Evolutionary conservation across 768 basidiomycete species (phyloP).

Genomic region (Suillus occidentalis): DNA sequence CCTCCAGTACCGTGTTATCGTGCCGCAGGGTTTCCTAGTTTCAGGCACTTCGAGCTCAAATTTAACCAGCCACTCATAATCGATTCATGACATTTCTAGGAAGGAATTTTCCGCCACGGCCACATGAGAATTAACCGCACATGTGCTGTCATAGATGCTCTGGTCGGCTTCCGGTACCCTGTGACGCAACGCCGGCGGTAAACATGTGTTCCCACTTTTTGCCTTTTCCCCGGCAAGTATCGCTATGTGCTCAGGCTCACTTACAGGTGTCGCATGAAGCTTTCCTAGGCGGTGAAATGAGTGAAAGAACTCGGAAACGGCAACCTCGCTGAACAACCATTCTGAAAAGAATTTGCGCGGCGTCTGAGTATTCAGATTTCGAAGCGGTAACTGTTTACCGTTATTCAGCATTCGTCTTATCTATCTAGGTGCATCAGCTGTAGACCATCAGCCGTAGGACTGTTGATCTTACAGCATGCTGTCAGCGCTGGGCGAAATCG

Average conservation of each 20-base stretch:
- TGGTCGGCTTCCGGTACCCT: constrained; percentile 5
- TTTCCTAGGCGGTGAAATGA: not conserved
- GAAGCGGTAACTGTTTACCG: not conserved
- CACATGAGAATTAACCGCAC: not conserved
- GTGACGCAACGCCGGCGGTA: constrained; percentile 10
- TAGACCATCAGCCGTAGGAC: not conserved
- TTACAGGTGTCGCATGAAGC: not conserved
- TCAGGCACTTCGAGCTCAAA: constrained; percentile 1
- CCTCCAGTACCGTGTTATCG: not conserved
- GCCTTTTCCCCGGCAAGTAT: not conserved
- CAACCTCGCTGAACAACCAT: not conserved
- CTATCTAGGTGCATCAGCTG: not conserved
- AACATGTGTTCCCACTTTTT: not conserved
- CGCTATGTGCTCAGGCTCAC: not conserved
- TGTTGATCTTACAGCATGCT: not conserved
- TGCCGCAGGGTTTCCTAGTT: not conserved
- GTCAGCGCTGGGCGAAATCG: not conserved
- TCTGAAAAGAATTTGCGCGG: not conserved
- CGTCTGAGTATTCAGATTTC: too few species aligned
- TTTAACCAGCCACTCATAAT: not conserved
- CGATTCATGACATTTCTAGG: not conserved
- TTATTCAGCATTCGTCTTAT: not conserved
- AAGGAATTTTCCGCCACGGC: constrained; percentile 7
- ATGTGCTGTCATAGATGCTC: not conserved
- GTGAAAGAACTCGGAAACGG: too few species aligned